These are phyloP conservation scores for Tremellales sp. DNA, from an alignment of 1,284 basidiomycete species.

Conservation along the genomic window DNA sequence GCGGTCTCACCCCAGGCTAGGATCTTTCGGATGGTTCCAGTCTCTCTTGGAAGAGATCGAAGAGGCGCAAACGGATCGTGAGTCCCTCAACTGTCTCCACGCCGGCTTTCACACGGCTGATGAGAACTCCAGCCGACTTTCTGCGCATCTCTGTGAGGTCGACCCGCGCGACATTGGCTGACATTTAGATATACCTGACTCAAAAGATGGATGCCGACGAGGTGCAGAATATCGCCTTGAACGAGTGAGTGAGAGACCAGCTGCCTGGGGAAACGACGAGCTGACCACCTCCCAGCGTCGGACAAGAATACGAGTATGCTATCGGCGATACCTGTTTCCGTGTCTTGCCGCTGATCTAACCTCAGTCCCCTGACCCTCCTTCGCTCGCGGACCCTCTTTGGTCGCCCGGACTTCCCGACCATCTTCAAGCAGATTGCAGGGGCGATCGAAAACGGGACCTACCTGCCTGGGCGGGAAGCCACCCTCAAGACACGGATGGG, in stretches of 20 bases:
- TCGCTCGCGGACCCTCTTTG: constrained; percentile 77
- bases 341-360: constrained; percentile 50
- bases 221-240: constrained; percentile 84
- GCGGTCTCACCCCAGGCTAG: constrained; percentile 5
- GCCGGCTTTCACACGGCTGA: no score
- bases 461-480: constrained; percentile 68
- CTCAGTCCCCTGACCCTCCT: constrained; percentile 82
- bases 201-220: constrained; percentile 78
- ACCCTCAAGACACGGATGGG: constrained; percentile 76
- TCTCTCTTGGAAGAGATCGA: constrained; percentile 77
- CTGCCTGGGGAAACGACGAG: constrained; percentile 42
- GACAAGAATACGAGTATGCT: constrained; percentile 28
- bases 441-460: constrained; percentile 71
- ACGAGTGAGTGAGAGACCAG: constrained; percentile 44
- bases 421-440: constrained; percentile 68
- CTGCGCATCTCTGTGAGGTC: constrained; percentile 59
- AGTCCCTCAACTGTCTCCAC: constrained; percentile 39
- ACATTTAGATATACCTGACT: constrained; percentile 74
- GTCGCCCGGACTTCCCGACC: constrained; percentile 76
- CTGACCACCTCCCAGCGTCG: constrained; percentile 13
- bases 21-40: constrained; percentile 93
- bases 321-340: background rate
- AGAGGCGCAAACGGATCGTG: constrained; percentile 73
- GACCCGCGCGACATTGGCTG: background rate
- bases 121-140: constrained; percentile 63